Conservation (phyloP, 1,139 yeast genomes). For the Magnusiomyces tetraspermus region DNA sequence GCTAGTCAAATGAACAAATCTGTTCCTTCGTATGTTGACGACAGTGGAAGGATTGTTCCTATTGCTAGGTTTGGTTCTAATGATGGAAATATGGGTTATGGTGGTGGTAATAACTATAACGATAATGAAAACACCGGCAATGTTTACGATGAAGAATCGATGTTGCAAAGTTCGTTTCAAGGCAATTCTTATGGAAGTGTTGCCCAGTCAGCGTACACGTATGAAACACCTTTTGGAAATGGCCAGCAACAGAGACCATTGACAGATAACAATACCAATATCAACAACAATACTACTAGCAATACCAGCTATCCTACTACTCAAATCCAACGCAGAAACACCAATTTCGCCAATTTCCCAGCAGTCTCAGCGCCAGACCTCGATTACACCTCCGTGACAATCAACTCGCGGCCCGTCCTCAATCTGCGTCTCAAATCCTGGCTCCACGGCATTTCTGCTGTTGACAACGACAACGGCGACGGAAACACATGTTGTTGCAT, state of each 20-base stretch:
- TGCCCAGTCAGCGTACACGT: not conserved
- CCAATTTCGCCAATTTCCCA: not conserved
- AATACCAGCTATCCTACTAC: not conserved
- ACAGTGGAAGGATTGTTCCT: not conserved
- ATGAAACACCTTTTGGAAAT: not conserved
- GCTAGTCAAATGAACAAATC: not conserved
- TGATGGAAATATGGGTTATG: too few relatives aligned
- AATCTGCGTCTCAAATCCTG: slow-evolving; percentile 32
- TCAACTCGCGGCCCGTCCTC: slow-evolving; percentile 32
- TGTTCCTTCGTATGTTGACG: not conserved
- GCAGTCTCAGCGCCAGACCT: slow-evolving; percentile 3
- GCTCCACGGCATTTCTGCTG: slow-evolving; percentile 30
- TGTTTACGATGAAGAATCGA: not conserved
- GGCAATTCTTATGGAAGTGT: not conserved
- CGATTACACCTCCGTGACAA: slow-evolving; percentile 22
- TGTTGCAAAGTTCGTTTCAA: not conserved
- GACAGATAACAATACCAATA: too few relatives aligned
- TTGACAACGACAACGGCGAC: too few relatives aligned
- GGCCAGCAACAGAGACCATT: too few relatives aligned
- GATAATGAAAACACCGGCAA: not conserved
- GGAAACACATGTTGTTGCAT: slow-evolving; percentile 32
- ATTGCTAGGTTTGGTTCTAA: too few relatives aligned
- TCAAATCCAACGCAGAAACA: not conserved
- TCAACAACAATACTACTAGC: not conserved
- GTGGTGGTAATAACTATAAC: not conserved